A percentile compares a stretch with the other conserved stretches of the same genome.
These are phyloP conservation scores for Breviolum minutum DNA, from an alignment of 73 alveolate species.

Conservation along the genomic window DNA sequence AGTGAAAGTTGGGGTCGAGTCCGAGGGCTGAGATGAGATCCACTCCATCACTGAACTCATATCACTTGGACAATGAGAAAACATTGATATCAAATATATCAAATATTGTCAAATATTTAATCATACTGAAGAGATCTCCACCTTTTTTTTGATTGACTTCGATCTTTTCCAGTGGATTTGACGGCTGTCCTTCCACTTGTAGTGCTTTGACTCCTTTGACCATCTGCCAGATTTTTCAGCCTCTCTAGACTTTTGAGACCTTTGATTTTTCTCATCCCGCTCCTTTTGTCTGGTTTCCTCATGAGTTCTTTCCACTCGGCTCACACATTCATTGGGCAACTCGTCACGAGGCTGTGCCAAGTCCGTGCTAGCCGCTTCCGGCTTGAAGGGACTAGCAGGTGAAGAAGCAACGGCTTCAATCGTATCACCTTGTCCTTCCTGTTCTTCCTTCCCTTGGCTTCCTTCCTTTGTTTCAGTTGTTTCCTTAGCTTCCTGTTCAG, in stretches of 20 bases:
- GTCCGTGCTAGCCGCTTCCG: neutral
- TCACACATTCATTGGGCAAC: neutral
- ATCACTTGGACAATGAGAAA: too few species aligned
- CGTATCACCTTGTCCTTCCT: neutral
- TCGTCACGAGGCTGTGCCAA: neutral
- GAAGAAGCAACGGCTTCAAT: too few species aligned
- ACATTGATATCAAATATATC: too few species aligned
- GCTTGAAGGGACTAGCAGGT: too few species aligned
- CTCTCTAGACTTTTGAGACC: neutral
- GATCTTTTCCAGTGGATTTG: too few species aligned
- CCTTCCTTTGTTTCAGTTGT: neutral
- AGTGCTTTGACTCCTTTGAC: neutral
- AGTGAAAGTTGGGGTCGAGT: too few species aligned
- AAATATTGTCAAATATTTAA: too few species aligned
- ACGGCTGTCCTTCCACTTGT: too few species aligned
- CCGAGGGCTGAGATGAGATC: too few species aligned
- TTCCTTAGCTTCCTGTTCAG: neutral
- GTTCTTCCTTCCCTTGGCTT: neutral
- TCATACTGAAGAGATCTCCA: too few species aligned
- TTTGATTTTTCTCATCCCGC: neutral
- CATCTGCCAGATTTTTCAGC: neutral
- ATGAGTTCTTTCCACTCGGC: constrained; percentile 26
- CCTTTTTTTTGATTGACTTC: too few species aligned
- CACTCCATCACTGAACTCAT: too few species aligned
- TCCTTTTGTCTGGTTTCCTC: neutral